Evolutionary conservation across 2,329 filamentous ascomycete species (phyloP).

Genomic region (Dryadomyces quercus-mongolicae): DNA sequence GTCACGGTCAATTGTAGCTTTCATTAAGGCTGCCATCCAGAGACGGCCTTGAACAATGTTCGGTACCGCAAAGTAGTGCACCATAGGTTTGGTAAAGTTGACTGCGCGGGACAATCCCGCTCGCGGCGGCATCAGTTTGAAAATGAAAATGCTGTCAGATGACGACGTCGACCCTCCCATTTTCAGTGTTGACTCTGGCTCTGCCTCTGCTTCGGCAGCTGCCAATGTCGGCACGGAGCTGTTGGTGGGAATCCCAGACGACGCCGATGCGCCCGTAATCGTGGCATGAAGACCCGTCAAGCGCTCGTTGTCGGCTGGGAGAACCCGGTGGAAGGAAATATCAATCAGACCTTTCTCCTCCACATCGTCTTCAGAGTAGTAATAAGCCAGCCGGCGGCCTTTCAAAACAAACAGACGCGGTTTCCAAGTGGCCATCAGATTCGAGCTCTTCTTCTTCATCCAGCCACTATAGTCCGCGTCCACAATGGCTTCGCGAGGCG

Average conservation of each 20-base stretch:
- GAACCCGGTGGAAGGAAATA: slow-evolving; percentile 93
- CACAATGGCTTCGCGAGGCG: slow-evolving; percentile 71
- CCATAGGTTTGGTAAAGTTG: slow-evolving; percentile 93
- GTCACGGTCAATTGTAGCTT: slow-evolving; percentile 94
- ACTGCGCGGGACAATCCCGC: slow-evolving; percentile 79
- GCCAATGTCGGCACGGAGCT: slow-evolving; percentile 33
- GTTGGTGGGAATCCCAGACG: slow-evolving; percentile 42
- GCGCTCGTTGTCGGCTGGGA: slow-evolving; percentile 83
- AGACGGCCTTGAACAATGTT: slow-evolving; percentile 76
- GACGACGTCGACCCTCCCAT: slow-evolving; percentile 10
- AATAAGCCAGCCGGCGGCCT: slow-evolving; percentile 84
- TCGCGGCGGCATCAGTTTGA: slow-evolving; percentile 90
- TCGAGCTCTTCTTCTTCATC: slow-evolving; percentile 99
- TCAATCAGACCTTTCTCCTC: slow-evolving; percentile 95
- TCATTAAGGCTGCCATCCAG: slow-evolving; percentile 99
- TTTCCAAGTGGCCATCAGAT: slow-evolving; percentile 96
- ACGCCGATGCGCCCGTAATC: slow-evolving; percentile 71
- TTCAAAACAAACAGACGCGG: slow-evolving; percentile 90
- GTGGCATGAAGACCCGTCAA: slow-evolving; percentile 86
- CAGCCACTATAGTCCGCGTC: slow-evolving; percentile 90
- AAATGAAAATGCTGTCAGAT: slow-evolving; percentile 74
- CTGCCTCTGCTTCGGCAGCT: slow-evolving; percentile 35
- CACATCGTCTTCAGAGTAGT: slow-evolving; percentile 84
- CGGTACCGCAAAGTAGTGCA: slow-evolving; percentile 95
- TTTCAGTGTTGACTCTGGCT: slow-evolving; percentile 16